Evolutionary conservation across 805 yeast species (phyloP), one percentile per base, ranked within the genome.

Genomic region (Cephaloascus fragrans): DNA sequence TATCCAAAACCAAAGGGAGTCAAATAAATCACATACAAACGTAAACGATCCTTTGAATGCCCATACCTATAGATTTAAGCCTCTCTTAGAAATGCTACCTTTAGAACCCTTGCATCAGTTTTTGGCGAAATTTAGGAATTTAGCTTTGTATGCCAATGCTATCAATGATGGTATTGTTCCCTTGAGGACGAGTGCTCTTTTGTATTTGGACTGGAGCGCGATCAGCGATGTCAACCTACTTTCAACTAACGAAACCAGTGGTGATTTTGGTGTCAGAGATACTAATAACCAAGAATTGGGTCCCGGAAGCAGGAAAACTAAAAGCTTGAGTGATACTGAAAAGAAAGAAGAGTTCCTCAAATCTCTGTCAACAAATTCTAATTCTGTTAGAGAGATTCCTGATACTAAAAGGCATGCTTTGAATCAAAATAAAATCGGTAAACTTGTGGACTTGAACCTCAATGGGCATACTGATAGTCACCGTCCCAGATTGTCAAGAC

Each of bases 101-200:
- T 63, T 59, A 34, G 64, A 60, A 32, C 67, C 69, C 15, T 47
- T 66, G n/a, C 61, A 52, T 34, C 35, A 46, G 3, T 57, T 59
- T 35, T 42, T 67, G 20, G 44, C 39, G 4, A 37, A 45, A 35
- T 67, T 67, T 39, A 48, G 49, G 20, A 57, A 55, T 42, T 54
- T 65, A 29, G 61, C 68, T 2, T 44, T 65, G 4, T 67, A 67
- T 44, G 71, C 73, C 15, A 67, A 67, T 45, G 67, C 69, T 4
- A 52, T 67, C 14, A 65, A 66, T 40, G 73, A 67, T 43, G 73
- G 73, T 2, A 66, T 67, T 17, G 71, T 65, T 1, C 73, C 73
- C 2, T 51, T 67, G 26, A 48, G 73, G 36, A 67, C 73, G 1
- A 54, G 68, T 26, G 67, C 69, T 1, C 50, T 67, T 38, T 48